phyloP scores from a whole-genome alignment of 2,329 filamentous ascomycete genomes.

The Hymenoscyphus scutula region DNA sequence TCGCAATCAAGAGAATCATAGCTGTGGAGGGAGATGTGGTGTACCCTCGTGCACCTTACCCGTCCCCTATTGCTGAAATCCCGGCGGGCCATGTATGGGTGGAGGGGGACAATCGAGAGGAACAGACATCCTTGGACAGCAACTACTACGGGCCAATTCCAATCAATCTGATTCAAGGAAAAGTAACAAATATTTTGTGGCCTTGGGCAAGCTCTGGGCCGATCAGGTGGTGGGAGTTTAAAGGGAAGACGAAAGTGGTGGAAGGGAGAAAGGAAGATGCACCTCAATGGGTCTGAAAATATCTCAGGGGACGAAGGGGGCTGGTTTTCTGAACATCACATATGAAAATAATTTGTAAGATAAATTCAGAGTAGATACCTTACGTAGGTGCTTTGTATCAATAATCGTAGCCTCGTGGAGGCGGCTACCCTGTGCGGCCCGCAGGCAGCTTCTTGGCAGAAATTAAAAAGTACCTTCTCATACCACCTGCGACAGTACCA shows the following conservation, averaged over 20 bases:
- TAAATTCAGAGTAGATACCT: too few species aligned
- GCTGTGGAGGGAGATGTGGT: constrained; percentile 79
- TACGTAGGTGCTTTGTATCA: too few species aligned
- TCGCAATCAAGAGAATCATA: constrained; percentile 79
- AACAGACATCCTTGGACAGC: constrained; percentile 72
- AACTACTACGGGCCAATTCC: constrained; percentile 87
- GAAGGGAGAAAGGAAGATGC: constrained; percentile 30
- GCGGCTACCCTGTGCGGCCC: not conserved
- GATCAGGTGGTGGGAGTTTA: constrained; percentile 55
- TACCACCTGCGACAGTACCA: not conserved
- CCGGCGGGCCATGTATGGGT: constrained; percentile 91
- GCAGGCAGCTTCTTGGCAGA: not conserved
- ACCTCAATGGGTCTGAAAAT: constrained; percentile 12
- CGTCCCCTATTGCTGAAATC: constrained; percentile 57
- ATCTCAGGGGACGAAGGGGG: too few species aligned
- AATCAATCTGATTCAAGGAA: constrained; percentile 70
- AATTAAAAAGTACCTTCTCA: not conserved
- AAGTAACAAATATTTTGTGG: constrained; percentile 69
- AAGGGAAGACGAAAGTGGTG: constrained; percentile 42
- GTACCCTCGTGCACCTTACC: constrained; percentile 60
- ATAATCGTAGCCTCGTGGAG: not conserved
- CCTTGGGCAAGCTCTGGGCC: constrained; percentile 60
- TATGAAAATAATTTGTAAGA: not conserved
- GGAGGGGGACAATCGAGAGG: constrained; percentile 70
- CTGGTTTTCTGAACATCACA: too few species aligned